Conservation (phyloP, 2,329 filamentous ascomycete genomes). For the Tolypocladium paradoxum region DNA sequence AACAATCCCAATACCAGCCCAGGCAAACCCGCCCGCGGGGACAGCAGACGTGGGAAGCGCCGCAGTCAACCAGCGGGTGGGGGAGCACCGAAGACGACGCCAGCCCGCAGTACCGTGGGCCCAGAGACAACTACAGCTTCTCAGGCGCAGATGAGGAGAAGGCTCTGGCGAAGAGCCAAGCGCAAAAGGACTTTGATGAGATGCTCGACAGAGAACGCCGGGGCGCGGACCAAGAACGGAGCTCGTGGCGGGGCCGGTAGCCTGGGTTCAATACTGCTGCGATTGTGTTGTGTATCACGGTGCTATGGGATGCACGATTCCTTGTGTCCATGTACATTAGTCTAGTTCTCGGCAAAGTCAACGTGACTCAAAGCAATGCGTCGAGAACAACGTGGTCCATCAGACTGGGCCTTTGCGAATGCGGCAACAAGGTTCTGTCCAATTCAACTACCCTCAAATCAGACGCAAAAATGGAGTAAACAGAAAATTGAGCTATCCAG, state of each 20-base stretch:
- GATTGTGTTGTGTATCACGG: neutral
- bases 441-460: neutral
- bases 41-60: slow-evolving; percentile 8
- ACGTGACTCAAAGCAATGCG: neutral
- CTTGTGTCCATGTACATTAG: neutral
- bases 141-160: slow-evolving; percentile 25
- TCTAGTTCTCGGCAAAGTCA: neutral
- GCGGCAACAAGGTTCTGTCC: neutral
- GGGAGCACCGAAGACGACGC: slow-evolving; percentile 14
- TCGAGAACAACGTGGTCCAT: neutral
- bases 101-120: slow-evolving; percentile 5
- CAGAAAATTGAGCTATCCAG: neutral
- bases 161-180: slow-evolving; percentile 28
- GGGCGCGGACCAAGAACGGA: slow-evolving; percentile 16
- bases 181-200: slow-evolving; percentile 40
- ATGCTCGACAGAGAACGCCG: slow-evolving; percentile 34
- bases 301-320: neutral
- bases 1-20: slow-evolving; percentile 21
- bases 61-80: slow-evolving; percentile 7
- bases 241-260: slow-evolving; percentile 14
- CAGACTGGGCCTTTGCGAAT: neutral
- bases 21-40: slow-evolving; percentile 9
- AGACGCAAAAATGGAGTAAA: neutral
- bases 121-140: slow-evolving; percentile 22
- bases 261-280: neutral